These are phyloP conservation scores for Termitomyces sp. DNA, from an alignment of 768 basidiomycete species.

Conservation along the genomic window DNA sequence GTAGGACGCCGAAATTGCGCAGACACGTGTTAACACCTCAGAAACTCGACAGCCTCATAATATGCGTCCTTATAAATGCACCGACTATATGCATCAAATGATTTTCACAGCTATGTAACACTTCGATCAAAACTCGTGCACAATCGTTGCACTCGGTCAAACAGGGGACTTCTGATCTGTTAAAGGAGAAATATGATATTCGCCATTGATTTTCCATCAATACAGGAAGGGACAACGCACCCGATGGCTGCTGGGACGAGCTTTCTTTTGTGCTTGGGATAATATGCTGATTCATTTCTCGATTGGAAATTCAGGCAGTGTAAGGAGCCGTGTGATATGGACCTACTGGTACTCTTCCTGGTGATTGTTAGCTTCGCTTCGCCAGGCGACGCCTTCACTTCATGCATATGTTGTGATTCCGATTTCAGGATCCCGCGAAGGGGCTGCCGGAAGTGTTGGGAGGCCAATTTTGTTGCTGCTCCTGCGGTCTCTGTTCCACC, in stretches of 20 bases:
- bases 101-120: neutral
- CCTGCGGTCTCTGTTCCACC: neutral
- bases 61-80: neutral
- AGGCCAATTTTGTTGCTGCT: neutral
- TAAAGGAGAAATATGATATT: neutral
- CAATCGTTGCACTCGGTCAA: neutral
- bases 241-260: neutral
- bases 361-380: neutral
- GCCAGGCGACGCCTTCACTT: neutral
- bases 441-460: neutral
- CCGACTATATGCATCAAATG: neutral
- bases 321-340: neutral
- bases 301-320: neutral
- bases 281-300: neutral
- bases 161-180: neutral
- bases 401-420: neutral
- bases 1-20: neutral
- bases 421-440: neutral
- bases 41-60: neutral
- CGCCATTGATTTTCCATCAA: neutral
- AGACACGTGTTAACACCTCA: neutral
- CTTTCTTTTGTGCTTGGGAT: neutral
- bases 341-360: neutral
- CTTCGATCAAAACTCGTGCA: neutral
- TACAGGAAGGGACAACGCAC: neutral